Percentiles rank a stretch among this genome's conserved stretches.
phyloP scores from a whole-genome alignment of 257 asterid genomes.

The Craterostigma plantagineum region DNA sequence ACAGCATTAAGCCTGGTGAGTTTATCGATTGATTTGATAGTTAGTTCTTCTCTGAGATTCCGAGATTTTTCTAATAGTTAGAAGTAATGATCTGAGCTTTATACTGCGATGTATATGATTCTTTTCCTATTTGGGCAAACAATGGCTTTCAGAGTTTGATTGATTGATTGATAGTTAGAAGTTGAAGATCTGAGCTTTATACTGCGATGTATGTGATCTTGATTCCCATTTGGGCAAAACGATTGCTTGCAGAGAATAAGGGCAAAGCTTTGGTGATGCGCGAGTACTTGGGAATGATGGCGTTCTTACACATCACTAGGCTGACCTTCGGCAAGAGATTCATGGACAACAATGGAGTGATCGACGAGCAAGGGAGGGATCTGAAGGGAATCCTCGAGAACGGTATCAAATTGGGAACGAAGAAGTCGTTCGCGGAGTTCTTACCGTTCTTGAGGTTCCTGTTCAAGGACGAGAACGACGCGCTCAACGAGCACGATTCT shows the following conservation, averaged over 20 bases:
- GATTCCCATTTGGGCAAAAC: too few relatives aligned
- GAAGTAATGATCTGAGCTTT: too few relatives aligned
- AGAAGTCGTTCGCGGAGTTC: conserved; percentile 37
- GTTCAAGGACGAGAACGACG: conserved; percentile 29
- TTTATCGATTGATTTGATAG: neutral
- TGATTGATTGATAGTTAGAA: too few relatives aligned
- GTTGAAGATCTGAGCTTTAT: too few relatives aligned
- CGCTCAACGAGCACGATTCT: conserved; percentile 25
- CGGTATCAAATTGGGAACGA: conserved; percentile 33
- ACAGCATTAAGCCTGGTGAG: conserved; percentile 37
- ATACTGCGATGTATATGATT: too few relatives aligned
- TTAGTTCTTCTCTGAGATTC: too few relatives aligned
- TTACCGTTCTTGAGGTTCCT: conserved; percentile 48
- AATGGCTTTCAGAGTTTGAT: too few relatives aligned
- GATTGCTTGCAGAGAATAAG: conserved; percentile 17
- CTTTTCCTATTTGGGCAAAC: too few relatives aligned
- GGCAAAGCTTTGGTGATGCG: conserved; percentile 49
- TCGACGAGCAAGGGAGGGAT: conserved; percentile 57
- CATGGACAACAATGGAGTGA: conserved; percentile 34
- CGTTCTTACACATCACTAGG: conserved; percentile 75
- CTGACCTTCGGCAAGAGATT: conserved; percentile 65
- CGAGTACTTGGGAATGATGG: conserved; percentile 45
- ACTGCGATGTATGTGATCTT: too few relatives aligned
- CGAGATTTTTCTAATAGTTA: too few relatives aligned
- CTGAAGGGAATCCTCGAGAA: conserved; percentile 40